These are phyloP conservation scores for Pseudomonodictys pantanalensis DNA, from an alignment of 495 filamentous ascomycete genomes.

Conservation along the genomic window DNA sequence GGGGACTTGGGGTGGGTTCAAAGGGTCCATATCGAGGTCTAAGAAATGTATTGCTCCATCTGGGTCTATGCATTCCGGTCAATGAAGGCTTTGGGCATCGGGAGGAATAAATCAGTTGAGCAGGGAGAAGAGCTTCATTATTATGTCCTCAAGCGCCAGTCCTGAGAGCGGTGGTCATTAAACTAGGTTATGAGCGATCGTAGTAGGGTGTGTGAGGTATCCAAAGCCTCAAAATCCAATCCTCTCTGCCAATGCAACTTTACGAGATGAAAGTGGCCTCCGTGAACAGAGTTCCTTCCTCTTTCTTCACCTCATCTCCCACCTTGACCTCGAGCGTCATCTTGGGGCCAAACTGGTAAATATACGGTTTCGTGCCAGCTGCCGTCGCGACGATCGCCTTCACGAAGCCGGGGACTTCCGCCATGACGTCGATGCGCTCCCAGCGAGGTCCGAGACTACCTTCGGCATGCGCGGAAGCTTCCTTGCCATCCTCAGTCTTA, in stretches of 20 bases:
- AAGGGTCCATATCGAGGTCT: too few species aligned
- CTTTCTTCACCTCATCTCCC: constrained; percentile 69
- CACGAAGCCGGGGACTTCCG: constrained; percentile 89
- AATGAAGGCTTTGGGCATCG: too few species aligned
- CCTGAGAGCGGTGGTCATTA: constrained; percentile 21
- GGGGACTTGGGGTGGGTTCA: too few species aligned
- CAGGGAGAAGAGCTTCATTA: too few species aligned
- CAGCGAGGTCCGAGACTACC: constrained; percentile 65
- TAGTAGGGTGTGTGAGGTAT: too few species aligned
- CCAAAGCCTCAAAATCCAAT: too few species aligned
- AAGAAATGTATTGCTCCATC: too few species aligned
- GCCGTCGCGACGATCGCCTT: constrained; percentile 86
- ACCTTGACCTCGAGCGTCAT: constrained; percentile 77
- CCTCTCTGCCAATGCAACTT: background rate
- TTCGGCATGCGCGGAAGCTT: constrained; percentile 64
- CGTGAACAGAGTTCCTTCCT: constrained; percentile 73
- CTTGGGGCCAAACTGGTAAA: constrained; percentile 82
- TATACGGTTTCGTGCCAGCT: constrained; percentile 90
- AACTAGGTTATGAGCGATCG: constrained; percentile 12
- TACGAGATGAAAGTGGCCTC: constrained; percentile 92
- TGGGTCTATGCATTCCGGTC: too few species aligned
- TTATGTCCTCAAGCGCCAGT: constrained; percentile 27
- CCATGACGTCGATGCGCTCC: constrained; percentile 94
- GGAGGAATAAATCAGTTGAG: too few species aligned
- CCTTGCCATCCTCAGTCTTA: constrained; percentile 70